Conservation (phyloP, 2,329 filamentous ascomycete species). For the Cladosporium sp. region DNA sequence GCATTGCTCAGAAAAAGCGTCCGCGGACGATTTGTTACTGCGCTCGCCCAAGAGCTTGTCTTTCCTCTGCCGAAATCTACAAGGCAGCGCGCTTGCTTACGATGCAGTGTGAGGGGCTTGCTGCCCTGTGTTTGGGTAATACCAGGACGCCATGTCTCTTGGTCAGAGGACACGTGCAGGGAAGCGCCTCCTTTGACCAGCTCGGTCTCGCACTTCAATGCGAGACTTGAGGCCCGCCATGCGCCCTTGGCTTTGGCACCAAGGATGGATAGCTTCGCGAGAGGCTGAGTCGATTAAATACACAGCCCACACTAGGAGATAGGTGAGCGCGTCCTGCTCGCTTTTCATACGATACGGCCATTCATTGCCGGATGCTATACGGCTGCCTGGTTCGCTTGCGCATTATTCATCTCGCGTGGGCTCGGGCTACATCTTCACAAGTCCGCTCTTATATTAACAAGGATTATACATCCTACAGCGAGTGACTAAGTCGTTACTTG, state of each 20-base stretch:
- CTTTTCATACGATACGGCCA: constrained; percentile 7
- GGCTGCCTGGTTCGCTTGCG: constrained; percentile 11
- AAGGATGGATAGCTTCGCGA: constrained; percentile 13
- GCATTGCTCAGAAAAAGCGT: background rate
- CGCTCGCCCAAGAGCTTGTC: background rate
- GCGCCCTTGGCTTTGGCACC: constrained; percentile 19
- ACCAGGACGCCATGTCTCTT: constrained; percentile 18
- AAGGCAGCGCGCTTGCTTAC: constrained; percentile 16
- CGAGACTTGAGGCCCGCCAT: constrained; percentile 14
- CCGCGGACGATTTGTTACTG: background rate
- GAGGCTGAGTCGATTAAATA: background rate
- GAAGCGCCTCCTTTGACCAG: constrained; percentile 7
- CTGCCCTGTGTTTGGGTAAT: constrained; percentile 17
- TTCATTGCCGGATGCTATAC: constrained; percentile 7
- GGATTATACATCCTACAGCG: background rate
- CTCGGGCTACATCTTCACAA: background rate
- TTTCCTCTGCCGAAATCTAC: background rate
- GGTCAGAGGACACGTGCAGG: constrained; percentile 13
- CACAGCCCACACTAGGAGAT: constrained; percentile 15
- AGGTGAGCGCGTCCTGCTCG: background rate
- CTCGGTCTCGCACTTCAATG: constrained; percentile 15
- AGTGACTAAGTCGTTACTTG: background rate
- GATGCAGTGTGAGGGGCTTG: constrained; percentile 15
- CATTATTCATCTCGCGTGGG: constrained; percentile 6
- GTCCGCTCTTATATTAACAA: background rate